These are phyloP conservation scores for Trichoderma lentiforme DNA, from an alignment of 2,329 filamentous ascomycete genomes.

Conservation along the genomic window DNA sequence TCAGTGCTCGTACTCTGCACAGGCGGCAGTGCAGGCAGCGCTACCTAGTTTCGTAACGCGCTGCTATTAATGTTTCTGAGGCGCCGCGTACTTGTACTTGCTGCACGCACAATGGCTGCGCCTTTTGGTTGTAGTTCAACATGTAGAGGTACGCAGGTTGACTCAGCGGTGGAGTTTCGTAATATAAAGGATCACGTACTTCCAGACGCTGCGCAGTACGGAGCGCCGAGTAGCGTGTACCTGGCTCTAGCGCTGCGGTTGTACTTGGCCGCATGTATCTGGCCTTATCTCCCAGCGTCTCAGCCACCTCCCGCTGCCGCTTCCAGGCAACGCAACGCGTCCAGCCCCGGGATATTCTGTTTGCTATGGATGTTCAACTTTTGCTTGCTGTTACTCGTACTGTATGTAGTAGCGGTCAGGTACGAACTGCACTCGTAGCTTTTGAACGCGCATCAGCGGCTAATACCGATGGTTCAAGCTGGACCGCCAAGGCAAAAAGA, in stretches of 20 bases:
- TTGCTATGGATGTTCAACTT: neutral
- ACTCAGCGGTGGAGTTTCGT: neutral
- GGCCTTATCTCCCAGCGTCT: slow-evolving; percentile 15
- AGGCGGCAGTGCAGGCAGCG: neutral
- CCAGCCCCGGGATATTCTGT: neutral
- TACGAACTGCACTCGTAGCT: neutral
- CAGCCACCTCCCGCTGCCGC: slow-evolving; percentile 16
- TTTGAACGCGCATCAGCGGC: neutral
- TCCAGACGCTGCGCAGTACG: neutral
- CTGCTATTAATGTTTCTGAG: neutral
- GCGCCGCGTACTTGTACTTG: neutral
- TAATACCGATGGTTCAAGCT: neutral
- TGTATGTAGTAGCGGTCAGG: neutral
- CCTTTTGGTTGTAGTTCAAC: rapidly evolving
- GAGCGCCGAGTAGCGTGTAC: slow-evolving; percentile 1
- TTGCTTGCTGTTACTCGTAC: neutral
- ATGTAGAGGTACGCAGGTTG: slow-evolving; percentile 1
- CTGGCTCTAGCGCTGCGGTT: neutral
- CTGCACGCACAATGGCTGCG: rapidly evolving
- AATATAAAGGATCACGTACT: slow-evolving; percentile 15
- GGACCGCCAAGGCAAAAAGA: neutral
- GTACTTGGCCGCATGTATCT: neutral
- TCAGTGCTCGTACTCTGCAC: neutral
- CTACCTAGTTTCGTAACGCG: neutral
- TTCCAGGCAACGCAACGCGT: slow-evolving; percentile 12